Evolutionary conservation across 2,329 filamentous ascomycete species (phyloP).

Genomic region (Talaromyces piceae): DNA sequence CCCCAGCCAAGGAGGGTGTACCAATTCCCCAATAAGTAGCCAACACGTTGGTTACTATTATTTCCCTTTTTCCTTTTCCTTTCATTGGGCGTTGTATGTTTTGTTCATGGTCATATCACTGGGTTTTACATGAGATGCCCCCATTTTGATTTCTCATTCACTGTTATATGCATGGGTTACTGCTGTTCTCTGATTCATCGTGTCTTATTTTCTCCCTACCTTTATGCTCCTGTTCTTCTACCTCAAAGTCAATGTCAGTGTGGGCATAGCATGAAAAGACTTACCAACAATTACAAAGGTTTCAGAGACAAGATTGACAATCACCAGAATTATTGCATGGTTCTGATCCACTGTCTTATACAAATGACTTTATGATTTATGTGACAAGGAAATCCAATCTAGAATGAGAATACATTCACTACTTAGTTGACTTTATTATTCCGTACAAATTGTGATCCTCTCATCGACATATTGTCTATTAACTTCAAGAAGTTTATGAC

Average conservation of each 20-base stretch:
- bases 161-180: no score
- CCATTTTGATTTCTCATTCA: not conserved
- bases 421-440: no score
- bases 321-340: no score
- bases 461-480: not conserved
- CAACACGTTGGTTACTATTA: not conserved
- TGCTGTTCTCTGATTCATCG: conserved; percentile 2
- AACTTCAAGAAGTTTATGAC: no score
- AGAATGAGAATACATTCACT: not conserved
- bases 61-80: not conserved
- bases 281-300: not conserved
- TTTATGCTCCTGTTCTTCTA: conserved; percentile 8
- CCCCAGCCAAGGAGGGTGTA: conserved; percentile 46
- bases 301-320: not conserved
- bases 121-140: not conserved
- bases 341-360: no score
- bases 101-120: not conserved
- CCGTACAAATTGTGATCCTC: not conserved
- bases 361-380: no score
- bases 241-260: not conserved
- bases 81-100: not conserved
- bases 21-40: conserved; percentile 54
- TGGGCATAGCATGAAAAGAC: not conserved
- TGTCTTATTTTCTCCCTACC: conserved; percentile 10
- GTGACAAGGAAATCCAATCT: not conserved